Evolutionary conservation across 1,284 basidiomycete genomes (phyloP).

Genomic region (Stygiomarasmius scandens): DNA sequence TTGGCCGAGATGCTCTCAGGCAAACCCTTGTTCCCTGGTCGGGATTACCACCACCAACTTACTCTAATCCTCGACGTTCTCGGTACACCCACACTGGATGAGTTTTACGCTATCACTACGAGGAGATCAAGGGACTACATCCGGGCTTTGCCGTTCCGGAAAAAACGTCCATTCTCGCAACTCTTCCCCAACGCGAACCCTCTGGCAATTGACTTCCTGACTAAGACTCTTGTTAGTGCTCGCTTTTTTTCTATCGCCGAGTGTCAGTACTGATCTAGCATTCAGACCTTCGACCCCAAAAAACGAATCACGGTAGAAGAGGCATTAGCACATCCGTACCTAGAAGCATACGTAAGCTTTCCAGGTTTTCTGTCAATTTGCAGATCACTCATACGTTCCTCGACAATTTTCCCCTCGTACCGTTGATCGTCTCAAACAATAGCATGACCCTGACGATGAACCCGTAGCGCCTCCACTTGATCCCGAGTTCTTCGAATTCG

Average conservation of each 20-base stretch:
- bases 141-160: constrained; percentile 85
- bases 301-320: constrained; percentile 92
- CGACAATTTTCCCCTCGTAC: constrained; percentile 52
- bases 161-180: constrained; percentile 74
- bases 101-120: constrained; percentile 89
- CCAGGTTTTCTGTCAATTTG: no score
- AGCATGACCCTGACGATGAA: constrained; percentile 93
- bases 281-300: constrained; percentile 87
- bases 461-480: constrained; percentile 91
- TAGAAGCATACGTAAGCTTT: constrained; percentile 87
- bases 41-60: constrained; percentile 96
- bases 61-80: constrained; percentile 89
- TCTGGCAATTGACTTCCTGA: constrained; percentile 87
- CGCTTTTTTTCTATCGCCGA: constrained; percentile 2
- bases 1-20: constrained; percentile 94
- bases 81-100: constrained; percentile 89
- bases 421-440: constrained; percentile 72
- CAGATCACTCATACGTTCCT: background rate
- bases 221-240: constrained; percentile 78
- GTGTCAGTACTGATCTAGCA: constrained; percentile 14
- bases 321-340: constrained; percentile 88
- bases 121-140: constrained; percentile 88
- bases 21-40: constrained; percentile 93
- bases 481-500: constrained; percentile 93
- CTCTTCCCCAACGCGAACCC: constrained; percentile 89